phyloP scores from a whole-genome alignment of 768 basidiomycete species.

The Macrolepiota albuminosa region DNA sequence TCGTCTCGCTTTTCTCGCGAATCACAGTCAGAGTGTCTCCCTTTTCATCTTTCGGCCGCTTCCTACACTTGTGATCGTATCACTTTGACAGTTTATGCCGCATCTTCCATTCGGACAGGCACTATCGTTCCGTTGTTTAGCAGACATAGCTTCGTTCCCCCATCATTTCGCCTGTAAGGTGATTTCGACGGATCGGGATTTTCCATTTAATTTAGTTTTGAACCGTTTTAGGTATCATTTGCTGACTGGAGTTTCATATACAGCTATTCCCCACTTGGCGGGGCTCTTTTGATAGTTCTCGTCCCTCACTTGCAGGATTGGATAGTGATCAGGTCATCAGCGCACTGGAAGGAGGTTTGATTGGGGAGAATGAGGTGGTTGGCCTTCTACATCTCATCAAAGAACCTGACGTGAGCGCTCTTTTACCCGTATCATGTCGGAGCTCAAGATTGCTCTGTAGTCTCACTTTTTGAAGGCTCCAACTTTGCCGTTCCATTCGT shows the following conservation, averaged over 20 bases:
- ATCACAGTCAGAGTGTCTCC: neutral
- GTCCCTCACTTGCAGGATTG: constrained; percentile 64
- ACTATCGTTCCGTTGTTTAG: neutral
- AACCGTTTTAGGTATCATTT: neutral
- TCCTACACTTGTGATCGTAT: neutral
- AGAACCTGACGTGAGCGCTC: constrained; percentile 61
- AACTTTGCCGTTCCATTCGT: constrained; percentile 74
- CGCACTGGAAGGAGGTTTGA: constrained; percentile 60
- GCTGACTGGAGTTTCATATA: neutral
- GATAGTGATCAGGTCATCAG: constrained; percentile 51
- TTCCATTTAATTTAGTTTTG: neutral
- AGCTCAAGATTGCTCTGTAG: constrained; percentile 31
- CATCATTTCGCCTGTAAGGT: neutral
- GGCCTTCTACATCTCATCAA: constrained; percentile 66
- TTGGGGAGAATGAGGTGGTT: constrained; percentile 64
- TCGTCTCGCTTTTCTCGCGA: neutral
- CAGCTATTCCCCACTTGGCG: constrained; percentile 81
- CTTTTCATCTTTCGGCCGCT: neutral
- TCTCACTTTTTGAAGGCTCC: constrained; percentile 87
- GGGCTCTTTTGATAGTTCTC: constrained; percentile 64
- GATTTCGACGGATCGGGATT: neutral
- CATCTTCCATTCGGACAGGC: neutral
- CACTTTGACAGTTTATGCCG: neutral
- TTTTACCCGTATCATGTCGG: neutral
- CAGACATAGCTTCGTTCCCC: neutral